These are phyloP conservation scores for Emiliania huxleyi DNA, from an alignment of 78 protist genomes.

Conservation along the genomic window DNA sequence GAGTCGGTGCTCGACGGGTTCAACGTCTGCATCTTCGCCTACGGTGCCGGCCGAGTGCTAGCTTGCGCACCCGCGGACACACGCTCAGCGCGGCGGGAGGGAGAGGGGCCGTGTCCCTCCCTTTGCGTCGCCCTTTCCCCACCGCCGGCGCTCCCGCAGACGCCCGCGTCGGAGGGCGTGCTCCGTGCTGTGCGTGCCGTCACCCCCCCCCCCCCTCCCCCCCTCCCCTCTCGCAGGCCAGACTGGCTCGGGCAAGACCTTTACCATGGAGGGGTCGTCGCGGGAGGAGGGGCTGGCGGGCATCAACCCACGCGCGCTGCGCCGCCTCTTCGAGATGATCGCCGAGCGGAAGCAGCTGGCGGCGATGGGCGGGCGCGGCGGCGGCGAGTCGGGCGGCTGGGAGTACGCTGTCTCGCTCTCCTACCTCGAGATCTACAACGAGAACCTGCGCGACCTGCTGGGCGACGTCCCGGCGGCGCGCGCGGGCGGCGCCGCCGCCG, in stretches of 20 bases:
- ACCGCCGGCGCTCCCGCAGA: no score
- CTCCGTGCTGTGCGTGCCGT: no score
- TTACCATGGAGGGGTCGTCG: conserved; percentile 76
- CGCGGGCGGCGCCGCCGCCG: no score
- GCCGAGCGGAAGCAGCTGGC: neutral
- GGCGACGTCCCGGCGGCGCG: no score
- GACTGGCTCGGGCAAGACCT: conserved; percentile 84
- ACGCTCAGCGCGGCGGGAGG: no score
- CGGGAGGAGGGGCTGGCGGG: neutral
- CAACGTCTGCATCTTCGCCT: conserved; percentile 86
- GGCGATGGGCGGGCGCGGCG: neutral
- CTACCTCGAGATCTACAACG: conserved; percentile 56
- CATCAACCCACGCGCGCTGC: conserved; percentile 40
- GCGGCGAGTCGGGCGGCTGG: neutral
- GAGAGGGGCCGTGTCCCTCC: no score
- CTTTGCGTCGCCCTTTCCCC: no score
- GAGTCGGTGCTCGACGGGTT: conserved; percentile 79
- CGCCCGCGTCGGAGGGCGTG: no score
- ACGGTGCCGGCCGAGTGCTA: no score
- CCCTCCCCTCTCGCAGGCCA: no score
- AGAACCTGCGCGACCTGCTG: conserved; percentile 41
- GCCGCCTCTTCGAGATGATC: neutral
- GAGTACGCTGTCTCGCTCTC: neutral
- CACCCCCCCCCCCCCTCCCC: no score
- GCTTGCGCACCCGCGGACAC: no score